Evolutionary conservation across 805 yeast genomes (phyloP).

Genomic region (Sugiyamaella valdiviana): DNA sequence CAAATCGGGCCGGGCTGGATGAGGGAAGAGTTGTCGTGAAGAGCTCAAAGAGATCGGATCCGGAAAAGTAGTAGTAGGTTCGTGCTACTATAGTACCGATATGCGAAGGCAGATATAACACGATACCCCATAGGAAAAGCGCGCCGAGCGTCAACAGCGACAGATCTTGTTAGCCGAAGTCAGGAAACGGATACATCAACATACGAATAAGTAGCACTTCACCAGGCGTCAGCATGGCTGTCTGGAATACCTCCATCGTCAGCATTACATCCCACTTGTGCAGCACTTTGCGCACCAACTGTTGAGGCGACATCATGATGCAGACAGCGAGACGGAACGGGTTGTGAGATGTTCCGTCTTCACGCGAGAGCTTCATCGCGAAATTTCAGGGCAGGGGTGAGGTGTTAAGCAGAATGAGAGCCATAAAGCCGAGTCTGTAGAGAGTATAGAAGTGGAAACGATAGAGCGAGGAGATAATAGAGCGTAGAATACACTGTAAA

Average conservation of each 20-base stretch:
- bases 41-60: constrained; percentile 5
- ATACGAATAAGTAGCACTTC: not conserved
- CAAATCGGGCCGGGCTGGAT: not conserved
- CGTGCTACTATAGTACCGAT: not conserved
- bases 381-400: not conserved
- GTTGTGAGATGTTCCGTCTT: no score
- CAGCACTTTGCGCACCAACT: not conserved
- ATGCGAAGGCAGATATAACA: constrained; percentile 4
- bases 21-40: not conserved
- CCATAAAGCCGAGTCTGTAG: no score
- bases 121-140: constrained; percentile 1
- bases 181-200: not conserved
- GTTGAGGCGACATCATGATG: not conserved
- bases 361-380: no score
- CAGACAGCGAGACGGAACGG: not conserved
- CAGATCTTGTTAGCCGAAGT: not conserved
- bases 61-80: constrained; percentile 8
- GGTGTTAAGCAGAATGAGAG: no score
- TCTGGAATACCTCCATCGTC: not conserved
- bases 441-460: no score
- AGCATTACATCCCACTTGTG: not conserved
- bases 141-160: not conserved
- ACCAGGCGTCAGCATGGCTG: not conserved
- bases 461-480: not conserved
- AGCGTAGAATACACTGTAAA: no score